Evolutionary conservation across 805 yeast genomes (phyloP).

Genomic region (Schizosaccharomyces cryophilus): DNA sequence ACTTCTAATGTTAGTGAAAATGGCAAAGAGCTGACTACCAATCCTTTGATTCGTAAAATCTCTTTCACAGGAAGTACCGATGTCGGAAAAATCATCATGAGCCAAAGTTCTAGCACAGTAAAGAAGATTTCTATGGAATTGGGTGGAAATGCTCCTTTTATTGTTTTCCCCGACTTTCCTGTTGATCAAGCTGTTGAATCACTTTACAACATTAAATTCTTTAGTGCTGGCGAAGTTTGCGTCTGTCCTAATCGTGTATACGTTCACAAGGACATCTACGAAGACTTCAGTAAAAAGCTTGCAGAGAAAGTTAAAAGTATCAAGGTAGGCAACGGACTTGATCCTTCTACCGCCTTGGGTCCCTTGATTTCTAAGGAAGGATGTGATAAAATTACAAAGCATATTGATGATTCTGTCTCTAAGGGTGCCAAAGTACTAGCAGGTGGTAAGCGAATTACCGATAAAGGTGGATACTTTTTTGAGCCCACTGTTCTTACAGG

Average conservation of each 20-base stretch:
- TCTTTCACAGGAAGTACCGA: constrained; percentile 42
- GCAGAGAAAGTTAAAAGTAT: constrained; percentile 23
- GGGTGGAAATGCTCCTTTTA: constrained; percentile 45
- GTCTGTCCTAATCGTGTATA: constrained; percentile 40
- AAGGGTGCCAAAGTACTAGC: constrained; percentile 30
- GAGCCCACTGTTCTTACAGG: constrained; percentile 30
- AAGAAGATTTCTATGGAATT: constrained; percentile 38
- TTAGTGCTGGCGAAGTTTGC: constrained; percentile 43
- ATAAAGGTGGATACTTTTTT: constrained; percentile 16
- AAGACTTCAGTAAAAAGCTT: constrained; percentile 22
- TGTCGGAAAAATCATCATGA: constrained; percentile 36
- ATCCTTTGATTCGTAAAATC: constrained; percentile 26
- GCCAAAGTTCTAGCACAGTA: constrained; percentile 30
- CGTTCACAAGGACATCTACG: constrained; percentile 27
- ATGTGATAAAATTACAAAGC: constrained; percentile 29
- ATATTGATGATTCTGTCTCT: constrained; percentile 27
- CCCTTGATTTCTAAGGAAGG: constrained; percentile 29
- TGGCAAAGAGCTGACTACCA: constrained; percentile 27
- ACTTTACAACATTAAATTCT: constrained; percentile 30
- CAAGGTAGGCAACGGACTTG: constrained; percentile 33
- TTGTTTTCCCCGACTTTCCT: constrained; percentile 37
- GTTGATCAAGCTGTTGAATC: constrained; percentile 30
- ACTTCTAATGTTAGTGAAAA: constrained; percentile 26
- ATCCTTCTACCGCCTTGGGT: constrained; percentile 28
- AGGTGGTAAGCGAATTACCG: constrained; percentile 30